phyloP scores from a whole-genome alignment of 139 green algal species.

The Edaphochlamys debaryana region DNA sequence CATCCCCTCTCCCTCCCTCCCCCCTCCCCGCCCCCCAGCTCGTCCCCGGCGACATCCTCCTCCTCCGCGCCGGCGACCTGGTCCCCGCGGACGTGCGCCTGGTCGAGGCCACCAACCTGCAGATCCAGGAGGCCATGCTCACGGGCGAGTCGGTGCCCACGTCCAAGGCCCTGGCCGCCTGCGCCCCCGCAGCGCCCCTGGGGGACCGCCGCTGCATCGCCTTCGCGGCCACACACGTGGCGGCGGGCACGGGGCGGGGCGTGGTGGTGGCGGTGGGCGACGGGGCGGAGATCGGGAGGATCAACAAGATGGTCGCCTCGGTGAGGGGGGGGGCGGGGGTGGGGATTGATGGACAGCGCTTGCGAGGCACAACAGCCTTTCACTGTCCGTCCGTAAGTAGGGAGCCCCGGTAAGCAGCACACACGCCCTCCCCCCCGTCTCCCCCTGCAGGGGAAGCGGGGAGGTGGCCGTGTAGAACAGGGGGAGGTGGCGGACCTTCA shows the following conservation, averaged over 20 bases:
- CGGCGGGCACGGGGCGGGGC: conserved; percentile 53
- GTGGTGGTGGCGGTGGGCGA: conserved; percentile 65
- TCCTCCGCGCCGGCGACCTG: background rate
- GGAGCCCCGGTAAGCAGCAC: background rate
- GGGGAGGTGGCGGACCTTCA: conserved; percentile 74
- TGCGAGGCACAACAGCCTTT: no score
- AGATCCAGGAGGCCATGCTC: conserved; percentile 72
- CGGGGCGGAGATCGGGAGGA: conserved; percentile 58
- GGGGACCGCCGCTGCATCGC: conserved; percentile 62
- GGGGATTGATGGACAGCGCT: no score
- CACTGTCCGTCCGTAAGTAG: background rate
- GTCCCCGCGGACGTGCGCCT: conserved; percentile 79
- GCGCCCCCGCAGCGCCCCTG: background rate
- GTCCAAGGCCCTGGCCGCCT: conserved; percentile 60
- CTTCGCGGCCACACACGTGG: conserved; percentile 62
- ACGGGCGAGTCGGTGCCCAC: conserved; percentile 83
- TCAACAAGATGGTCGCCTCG: conserved; percentile 53
- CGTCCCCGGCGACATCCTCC: background rate
- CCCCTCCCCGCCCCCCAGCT: no score
- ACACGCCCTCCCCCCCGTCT: background rate
- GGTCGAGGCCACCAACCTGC: conserved; percentile 63
- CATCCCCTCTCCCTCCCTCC: no score
- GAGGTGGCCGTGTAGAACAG: no score
- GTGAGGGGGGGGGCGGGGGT: conserved; percentile 18
- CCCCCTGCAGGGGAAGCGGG: background rate